Conservation (phyloP, 331 rosid genomes). For the Stylosanthes scabra region DNA sequence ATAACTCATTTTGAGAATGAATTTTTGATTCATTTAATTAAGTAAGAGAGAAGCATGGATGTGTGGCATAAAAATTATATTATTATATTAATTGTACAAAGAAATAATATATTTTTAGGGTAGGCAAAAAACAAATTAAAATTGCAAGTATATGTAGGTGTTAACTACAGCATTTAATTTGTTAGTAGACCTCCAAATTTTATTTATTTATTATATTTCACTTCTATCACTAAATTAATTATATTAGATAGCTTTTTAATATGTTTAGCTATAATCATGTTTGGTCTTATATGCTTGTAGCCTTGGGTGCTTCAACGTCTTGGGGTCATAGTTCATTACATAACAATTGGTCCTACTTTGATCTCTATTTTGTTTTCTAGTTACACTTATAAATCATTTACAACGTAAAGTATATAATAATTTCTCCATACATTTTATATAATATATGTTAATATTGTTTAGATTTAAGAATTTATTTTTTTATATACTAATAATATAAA, state of each 20-base stretch:
- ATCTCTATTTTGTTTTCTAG: slow-evolving; percentile 29
- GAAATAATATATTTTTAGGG: neutral
- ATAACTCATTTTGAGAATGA: neutral
- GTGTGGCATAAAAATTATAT: too few relatives aligned
- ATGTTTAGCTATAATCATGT: neutral
- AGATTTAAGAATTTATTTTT: too few relatives aligned
- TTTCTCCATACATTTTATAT: too few relatives aligned
- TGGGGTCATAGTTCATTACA: slow-evolving; percentile 32
- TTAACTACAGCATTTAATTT: neutral
- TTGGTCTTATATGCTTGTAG: slow-evolving; percentile 12
- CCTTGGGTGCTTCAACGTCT: slow-evolving; percentile 19
- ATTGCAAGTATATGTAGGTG: neutral
- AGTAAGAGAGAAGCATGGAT: neutral
- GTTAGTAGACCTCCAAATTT: neutral
- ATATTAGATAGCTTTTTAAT: neutral
- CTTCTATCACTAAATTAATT: neutral
- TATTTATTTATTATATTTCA: neutral
- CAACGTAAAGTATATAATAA: too few relatives aligned
- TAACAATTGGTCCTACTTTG: slow-evolving; percentile 31
- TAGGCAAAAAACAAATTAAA: neutral
- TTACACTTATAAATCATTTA: neutral
- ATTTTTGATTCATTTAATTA: neutral
- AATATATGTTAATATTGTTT: too few relatives aligned
- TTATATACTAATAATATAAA: too few relatives aligned
- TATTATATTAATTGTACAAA: too few relatives aligned